Evolutionary conservation across 2,329 filamentous ascomycete genomes (phyloP).

Genomic region (Botryosphaeria agaves): DNA sequence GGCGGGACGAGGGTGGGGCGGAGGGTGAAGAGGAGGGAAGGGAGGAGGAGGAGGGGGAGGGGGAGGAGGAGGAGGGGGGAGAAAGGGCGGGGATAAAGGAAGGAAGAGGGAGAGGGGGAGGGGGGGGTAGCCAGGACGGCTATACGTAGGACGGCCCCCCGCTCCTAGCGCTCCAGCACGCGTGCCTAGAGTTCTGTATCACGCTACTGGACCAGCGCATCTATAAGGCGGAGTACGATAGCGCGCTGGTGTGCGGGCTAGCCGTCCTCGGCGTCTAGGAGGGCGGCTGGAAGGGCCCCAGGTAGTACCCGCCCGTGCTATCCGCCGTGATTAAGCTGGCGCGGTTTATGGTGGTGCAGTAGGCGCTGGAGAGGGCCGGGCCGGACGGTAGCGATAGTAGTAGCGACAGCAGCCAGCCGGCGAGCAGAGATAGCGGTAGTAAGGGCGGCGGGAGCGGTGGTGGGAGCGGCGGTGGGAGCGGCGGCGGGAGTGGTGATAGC

Average conservation of each 20-base stretch:
- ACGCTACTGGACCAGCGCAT: slow-evolving; percentile 7
- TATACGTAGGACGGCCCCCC: too few relatives aligned
- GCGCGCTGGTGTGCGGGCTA: slow-evolving; percentile 7
- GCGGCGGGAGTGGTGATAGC: too few relatives aligned
- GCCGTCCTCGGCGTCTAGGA: slow-evolving; percentile 9
- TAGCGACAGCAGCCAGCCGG: not conserved
- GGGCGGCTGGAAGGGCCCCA: slow-evolving; percentile 5
- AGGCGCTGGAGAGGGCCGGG: slow-evolving; percentile 2
- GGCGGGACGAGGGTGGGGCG: not conserved
- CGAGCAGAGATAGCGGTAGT: not conserved
- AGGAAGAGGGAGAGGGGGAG: not conserved
- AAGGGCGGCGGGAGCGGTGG: too few relatives aligned
- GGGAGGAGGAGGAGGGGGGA: not conserved
- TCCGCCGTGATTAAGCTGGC: slow-evolving; percentile 8
- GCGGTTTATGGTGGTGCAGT: slow-evolving; percentile 9
- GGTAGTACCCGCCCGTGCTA: slow-evolving; percentile 7
- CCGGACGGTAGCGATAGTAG: not conserved
- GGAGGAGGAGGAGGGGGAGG: not conserved
- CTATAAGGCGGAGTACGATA: slow-evolving; percentile 7
- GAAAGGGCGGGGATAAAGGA: not conserved
- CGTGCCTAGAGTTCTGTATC: slow-evolving; percentile 9
- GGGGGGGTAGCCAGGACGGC: too few relatives aligned
- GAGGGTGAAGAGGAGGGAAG: not conserved
- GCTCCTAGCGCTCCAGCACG: not conserved
- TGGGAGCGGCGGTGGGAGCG: too few relatives aligned